Evolutionary conservation across 306 rosid genomes (phyloP), one percentile per base, ranked within the genome.

Genomic region (Sesbania bispinosa): DNA sequence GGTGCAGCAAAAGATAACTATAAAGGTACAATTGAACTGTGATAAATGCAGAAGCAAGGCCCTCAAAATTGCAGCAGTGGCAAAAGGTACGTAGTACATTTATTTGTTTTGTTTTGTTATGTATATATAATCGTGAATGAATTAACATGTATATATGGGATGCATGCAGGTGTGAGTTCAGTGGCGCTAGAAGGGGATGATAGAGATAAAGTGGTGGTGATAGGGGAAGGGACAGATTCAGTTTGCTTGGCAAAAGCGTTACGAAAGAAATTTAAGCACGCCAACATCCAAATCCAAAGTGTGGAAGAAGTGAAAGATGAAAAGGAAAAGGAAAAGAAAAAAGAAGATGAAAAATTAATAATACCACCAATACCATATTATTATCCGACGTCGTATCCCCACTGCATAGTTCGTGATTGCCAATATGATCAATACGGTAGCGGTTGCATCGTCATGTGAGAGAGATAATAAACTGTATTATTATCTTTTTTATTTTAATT

Each of bases 11-110:
- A 79, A 79, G 60, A 79, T 79, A 4, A 50, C 73, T 1, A 51
- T 85, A 24, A 76, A 59, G 68, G 82, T 76, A 21, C 16, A 4
- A 4, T 1, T 76, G 63, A 15, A 21, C 48, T 15, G 48, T 29
- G 75, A 73, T 3, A 82, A 76, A 79, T 43, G 70, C 74, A 57
- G 84, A 51, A 67, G 59, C 36, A 78, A 72, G 60, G 82, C 78
- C 78, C 54, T 85, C 73, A 71, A 73, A 62, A 79, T 79, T 41
- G 86, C 84, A 0, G 75, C 77, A 3, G 42, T 1, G 8, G 71
- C 66, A 38, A 2, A 29, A 1, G 84, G 81, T 77, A 20, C 7
- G n/a, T n/a, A n/a, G n/a, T n/a, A n/a, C n/a, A n/a, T n/a, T n/a
- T n/a, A n/a, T 26, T 20, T 41, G 11, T 39, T 15, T 5, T 14